Conservation (phyloP, 495 filamentous ascomycete genomes). For the Cairneyella variabilis region DNA sequence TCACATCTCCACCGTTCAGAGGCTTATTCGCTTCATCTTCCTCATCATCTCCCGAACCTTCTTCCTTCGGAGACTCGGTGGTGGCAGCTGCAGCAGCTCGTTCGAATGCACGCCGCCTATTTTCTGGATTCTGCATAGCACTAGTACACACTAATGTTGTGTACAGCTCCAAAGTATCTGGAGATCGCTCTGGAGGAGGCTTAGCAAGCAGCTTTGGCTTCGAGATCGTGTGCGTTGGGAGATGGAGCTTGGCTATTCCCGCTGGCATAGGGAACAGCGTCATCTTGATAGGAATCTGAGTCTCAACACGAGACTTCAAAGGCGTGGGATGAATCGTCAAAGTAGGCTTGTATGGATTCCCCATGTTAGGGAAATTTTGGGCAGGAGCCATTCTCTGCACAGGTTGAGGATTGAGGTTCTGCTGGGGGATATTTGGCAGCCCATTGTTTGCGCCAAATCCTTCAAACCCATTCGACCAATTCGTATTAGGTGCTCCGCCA, state of each 20-base stretch:
- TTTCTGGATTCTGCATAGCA: conserved; percentile 75
- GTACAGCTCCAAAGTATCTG: conserved; percentile 76
- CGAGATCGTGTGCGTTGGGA: conserved; percentile 84
- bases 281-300: conserved; percentile 81
- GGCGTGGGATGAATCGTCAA: conserved; percentile 62
- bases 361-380: conserved; percentile 6
- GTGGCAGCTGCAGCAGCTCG: conserved; percentile 47
- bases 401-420: neutral
- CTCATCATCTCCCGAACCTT: conserved; percentile 8
- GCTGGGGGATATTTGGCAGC: conserved; percentile 5
- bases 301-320: conserved; percentile 88
- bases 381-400: conserved; percentile 14
- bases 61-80: conserved; percentile 1
- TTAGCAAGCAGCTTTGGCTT: conserved; percentile 84
- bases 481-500: conserved; percentile 12
- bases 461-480: conserved; percentile 20
- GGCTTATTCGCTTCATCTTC: conserved; percentile 62
- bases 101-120: conserved; percentile 58
- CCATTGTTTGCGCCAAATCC: conserved; percentile 7
- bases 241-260: conserved; percentile 73
- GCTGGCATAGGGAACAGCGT: conserved; percentile 67
- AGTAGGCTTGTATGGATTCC: conserved; percentile 31
- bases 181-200: conserved; percentile 49
- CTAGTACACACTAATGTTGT: conserved; percentile 84
- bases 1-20: conserved; percentile 80